Evolutionary conservation across 148 eudicot genomes (phyloP), one percentile per base, ranked within the genome.

Genomic region (Talinum fruticosum): DNA sequence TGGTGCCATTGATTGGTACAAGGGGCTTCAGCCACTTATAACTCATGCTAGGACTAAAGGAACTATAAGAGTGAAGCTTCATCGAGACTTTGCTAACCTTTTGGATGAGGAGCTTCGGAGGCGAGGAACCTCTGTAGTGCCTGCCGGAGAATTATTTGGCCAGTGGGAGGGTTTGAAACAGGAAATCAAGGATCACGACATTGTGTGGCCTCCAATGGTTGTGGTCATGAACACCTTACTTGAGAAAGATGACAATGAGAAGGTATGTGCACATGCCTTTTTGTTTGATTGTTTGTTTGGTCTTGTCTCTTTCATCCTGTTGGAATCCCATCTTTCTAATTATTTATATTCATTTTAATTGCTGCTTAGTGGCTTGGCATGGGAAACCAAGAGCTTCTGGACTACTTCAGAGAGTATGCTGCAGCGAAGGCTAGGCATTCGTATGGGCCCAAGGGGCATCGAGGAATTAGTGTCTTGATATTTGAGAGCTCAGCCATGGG

Each of bases 121-220:
- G 69, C 85, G 85, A 81, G 92, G 96, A 6, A 82, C 97, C n/a
- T 83, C 93, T 26, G 86, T 79, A 5, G 49, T 80, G 32, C 87
- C 90, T 45, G 82, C 86, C 37, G 97, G 94, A 1, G 93, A 87
- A 80, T 33, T 82, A 0, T 87, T 84, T 81, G 90, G 88, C 0
- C 85, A 86, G 51, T 91, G 96, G 94, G 86, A 83, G 53, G 94
- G 89, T 30, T 80, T 87, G 23, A 77, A 79, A 64, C 77, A 85
- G 68, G 71, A 32, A 44, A 72, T 35, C 0, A 68, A 76, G 26
- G 92, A 91, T 54, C 89, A 82, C 67, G 87, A 87, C 24, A 90
- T 93, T 30, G 88, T 93, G 35, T 93, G 98, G 97, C 98, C 98
- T 44, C 94, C 98, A 8, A 93, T 93, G 92, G 98, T 90, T 66